These are phyloP conservation scores for bread wheat (Triticum aestivum) DNA, from an alignment of 176 grass and related monocot species.

Conservation along the genomic window IWGSC_CS_RefSeq_v2.1 NC_057800.1:719048297-719048796, in stretches of 20 bases:
- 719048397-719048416: constrained; percentile 27
- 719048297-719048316: not conserved
- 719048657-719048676: too few species aligned
- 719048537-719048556: constrained; percentile 19
- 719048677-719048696: too few species aligned
- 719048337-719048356: too few species aligned
- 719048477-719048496: constrained; percentile 57
- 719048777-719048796: too few species aligned
- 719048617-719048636: too few species aligned
- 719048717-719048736: too few species aligned
- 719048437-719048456: constrained; percentile 62
- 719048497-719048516: constrained; percentile 53
- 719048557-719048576: constrained; percentile 82
- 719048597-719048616: too few species aligned
- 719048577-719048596: constrained; percentile 48
- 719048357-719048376: not conserved
- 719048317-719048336: not conserved
- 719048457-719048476: constrained; percentile 57
- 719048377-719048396: not conserved
- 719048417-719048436: constrained; percentile 81
- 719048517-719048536: constrained; percentile 38
- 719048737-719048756: too few species aligned
- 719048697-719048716: too few species aligned
- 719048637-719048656: too few species aligned
- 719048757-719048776: too few species aligned